phyloP scores from a whole-genome alignment of 108 stramenopile species.

The Skeletonema grethae region DNA sequence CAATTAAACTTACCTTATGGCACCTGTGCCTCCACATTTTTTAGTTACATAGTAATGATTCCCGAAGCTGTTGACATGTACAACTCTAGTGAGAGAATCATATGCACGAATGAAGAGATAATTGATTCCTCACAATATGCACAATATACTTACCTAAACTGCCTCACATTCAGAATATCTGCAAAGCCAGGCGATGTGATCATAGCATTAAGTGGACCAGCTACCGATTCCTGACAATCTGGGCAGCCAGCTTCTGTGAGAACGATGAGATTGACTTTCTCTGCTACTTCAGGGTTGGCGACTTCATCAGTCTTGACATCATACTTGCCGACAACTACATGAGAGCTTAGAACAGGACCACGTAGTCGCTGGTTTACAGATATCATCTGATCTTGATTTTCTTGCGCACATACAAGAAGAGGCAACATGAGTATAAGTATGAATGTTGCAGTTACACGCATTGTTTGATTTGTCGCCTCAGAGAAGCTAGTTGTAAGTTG shows the following conservation, averaged over 20 bases:
- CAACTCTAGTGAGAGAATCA: background rate
- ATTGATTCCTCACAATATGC: background rate
- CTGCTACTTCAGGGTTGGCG: background rate
- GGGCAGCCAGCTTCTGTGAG: background rate
- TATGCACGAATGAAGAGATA: background rate
- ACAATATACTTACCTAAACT: background rate
- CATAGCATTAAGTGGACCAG: constrained; percentile 1
- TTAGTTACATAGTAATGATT: background rate
- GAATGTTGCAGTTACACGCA: background rate
- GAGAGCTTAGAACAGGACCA: background rate
- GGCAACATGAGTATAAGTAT: background rate
- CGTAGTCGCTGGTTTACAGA: background rate
- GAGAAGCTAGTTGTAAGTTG: background rate
- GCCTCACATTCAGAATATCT: background rate
- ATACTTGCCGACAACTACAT: background rate
- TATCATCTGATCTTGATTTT: background rate
- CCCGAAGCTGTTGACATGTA: background rate
- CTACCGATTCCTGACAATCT: background rate
- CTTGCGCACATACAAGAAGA: background rate
- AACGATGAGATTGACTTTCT: background rate
- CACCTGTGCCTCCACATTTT: constrained; percentile 1
- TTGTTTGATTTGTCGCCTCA: background rate
- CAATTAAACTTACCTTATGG: background rate
- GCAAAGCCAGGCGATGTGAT: background rate
- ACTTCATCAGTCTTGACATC: background rate